These are phyloP conservation scores for Eucommia ulmoides DNA, from an alignment of 257 asterid genomes.

Conservation along the genomic window DNA sequence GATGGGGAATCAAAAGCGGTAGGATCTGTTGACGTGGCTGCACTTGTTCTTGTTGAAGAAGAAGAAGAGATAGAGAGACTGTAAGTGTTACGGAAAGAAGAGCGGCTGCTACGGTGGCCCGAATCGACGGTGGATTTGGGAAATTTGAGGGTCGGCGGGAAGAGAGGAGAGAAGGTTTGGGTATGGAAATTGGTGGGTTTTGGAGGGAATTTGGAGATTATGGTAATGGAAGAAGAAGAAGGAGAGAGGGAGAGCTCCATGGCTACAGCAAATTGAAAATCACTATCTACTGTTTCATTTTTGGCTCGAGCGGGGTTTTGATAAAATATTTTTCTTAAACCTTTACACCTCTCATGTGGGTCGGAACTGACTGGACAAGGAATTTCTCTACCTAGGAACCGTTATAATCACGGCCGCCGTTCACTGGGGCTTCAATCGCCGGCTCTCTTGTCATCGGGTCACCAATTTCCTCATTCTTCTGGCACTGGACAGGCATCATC, in stretches of 20 bases:
- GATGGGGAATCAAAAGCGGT: slow-evolving; percentile 9
- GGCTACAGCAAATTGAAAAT: slow-evolving; percentile 6
- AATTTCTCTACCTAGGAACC: neutral
- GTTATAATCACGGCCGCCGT: neutral
- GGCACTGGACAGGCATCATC: neutral
- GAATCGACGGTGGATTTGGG: neutral
- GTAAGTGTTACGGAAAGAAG: slow-evolving; percentile 1
- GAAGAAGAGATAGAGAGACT: slow-evolving; percentile 15
- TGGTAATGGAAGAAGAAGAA: slow-evolving; percentile 19
- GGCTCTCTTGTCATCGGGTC: neutral
- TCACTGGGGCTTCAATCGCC: neutral
- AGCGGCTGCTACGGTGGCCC: neutral
- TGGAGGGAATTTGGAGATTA: slow-evolving; percentile 13
- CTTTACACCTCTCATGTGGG: too few species aligned
- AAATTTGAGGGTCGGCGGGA: slow-evolving; percentile 5
- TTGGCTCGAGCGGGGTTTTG: too few species aligned
- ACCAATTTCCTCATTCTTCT: neutral
- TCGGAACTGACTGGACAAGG: too few species aligned
- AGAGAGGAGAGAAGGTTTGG: slow-evolving; percentile 11
- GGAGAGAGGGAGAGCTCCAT: slow-evolving; percentile 30
- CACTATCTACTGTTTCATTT: too few species aligned
- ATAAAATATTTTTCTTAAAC: too few species aligned
- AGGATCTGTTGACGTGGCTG: slow-evolving; percentile 12
- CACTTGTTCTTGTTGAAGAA: slow-evolving; percentile 7
- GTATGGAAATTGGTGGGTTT: slow-evolving; percentile 17